Base-by-base conservation (phyloP, 1,139 yeast genomes). In the Wickerhamomyces sp. region DNA sequence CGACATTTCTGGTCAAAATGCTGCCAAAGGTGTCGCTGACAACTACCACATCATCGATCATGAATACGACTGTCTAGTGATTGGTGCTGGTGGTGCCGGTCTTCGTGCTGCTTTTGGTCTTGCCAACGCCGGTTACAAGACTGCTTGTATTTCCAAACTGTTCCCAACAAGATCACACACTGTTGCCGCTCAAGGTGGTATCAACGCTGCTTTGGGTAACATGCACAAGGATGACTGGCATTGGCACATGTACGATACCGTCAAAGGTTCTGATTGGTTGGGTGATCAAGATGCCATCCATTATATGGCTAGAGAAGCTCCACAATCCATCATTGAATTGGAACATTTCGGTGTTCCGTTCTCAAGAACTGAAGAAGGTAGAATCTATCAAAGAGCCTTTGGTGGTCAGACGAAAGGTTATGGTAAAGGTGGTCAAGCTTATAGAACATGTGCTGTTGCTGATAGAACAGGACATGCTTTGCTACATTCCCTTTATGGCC, bases 201-300 rank as follows among this genome's bases (percentile, higher is more conserved):
- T 91, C 66, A 91, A 91, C 58, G 98, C 98, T 52, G 98, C 98
- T 28, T 73, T 91, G 46, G 91, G 68, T 50, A 91, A 91, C 72
- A 89, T 91, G 96, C 97, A 93, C 70, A 72, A 76, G 51, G 98
- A 91, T 64, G 91, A 89, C 70, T 91, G 98, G 98, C 93, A 86
- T 64, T 91, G 98, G 97, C 98, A 91, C 67, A 89, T 91, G 96
- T 89, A 89, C 67, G 98, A 91, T 60, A 91, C 98, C 57, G 98
- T 91, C 55, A 91, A 91, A 70, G 98, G 98, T 47, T 88, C 96
- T n/a, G 98, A 91, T 69, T 91, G 98, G 98, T 78, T 91, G 46
- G 98, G 98, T 55, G 98, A 91, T 68, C 98, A 91, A 69, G 98
- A 91, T 59, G 96, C 98, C 38, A 91, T 91, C 61, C 97, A 91